Evolutionary conservation across 352 stramenopile species (phyloP), one percentile per base, ranked within the genome.

Genomic region (Phytopythium montanum): DNA sequence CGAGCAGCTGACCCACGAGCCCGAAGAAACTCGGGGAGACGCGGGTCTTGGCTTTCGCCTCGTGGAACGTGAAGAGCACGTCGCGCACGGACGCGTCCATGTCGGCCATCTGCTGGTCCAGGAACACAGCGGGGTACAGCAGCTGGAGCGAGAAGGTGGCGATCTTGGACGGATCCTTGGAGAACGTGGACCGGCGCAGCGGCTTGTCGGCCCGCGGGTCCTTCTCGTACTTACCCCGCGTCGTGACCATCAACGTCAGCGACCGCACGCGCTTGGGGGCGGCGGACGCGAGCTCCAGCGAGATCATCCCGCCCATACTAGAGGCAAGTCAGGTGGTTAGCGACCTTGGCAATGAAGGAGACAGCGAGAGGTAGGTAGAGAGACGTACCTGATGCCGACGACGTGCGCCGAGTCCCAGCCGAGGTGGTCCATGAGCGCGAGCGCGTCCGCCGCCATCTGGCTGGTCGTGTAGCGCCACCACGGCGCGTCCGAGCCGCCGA

Each of bases 251-350:
- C 18, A 88, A 70, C 26, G 72, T 73, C 48, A 88, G 56, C 42
- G 79, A 88, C 3, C 61, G 61, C 2, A 88, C 72, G 18, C 79
- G 76, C 54, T 67, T 54, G 1, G 78, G 70, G 26, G 80, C 74
- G 34, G 69, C 56, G 6, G 69, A 52, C 36, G 76, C 76, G 16
- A 89, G 54, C 56, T 89, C 79, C 36, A 82, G 65, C 0, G 74
- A 68, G 54, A 89, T 79, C 79, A 89, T 89, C 16, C 75, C 75
- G 26, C 75, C 75, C 69, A 84, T 77, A 36, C 70, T 76, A 34
- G 6, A 3, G 38, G 21, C 13, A 7, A 34, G 5, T 9, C 29
- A 34, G 9, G 9, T 9, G 4, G 29, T 34, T 9, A 34, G 29
- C 29, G 29, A 34, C 9, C 29, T 41, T 28, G 41, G 14, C 18